Evolutionary conservation across 352 stramenopile species (phyloP).

Genomic region (Globisporangium solare): DNA sequence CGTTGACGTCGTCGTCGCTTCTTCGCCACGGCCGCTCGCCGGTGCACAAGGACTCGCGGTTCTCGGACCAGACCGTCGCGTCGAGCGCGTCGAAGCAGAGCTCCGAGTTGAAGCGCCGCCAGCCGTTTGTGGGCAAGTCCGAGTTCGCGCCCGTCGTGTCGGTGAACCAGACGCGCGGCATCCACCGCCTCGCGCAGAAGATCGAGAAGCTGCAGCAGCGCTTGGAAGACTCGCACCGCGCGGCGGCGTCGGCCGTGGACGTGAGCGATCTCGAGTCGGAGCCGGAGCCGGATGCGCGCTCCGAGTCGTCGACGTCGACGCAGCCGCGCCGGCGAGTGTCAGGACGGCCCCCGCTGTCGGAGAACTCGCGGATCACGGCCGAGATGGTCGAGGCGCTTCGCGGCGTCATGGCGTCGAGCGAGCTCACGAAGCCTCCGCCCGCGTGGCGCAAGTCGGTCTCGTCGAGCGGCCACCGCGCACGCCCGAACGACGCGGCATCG

Average conservation of each 20-base stretch:
- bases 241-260: constrained; percentile 16
- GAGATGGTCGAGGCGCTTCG: constrained; percentile 52
- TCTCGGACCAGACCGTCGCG: constrained; percentile 13
- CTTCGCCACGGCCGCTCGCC: constrained; percentile 1
- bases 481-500: constrained; percentile 3
- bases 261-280: constrained; percentile 20
- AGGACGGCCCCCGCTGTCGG: constrained; percentile 1
- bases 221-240: constrained; percentile 28
- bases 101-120: constrained; percentile 7
- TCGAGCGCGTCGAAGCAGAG: constrained; percentile 17
- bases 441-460: constrained; percentile 18
- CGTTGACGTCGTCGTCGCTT: background rate
- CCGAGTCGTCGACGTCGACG: background rate
- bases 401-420: constrained; percentile 73
- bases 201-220: constrained; percentile 45
- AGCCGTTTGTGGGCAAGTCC: background rate
- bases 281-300: constrained; percentile 23
- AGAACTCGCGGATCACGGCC: constrained; percentile 20
- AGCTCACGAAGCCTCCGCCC: constrained; percentile 45
- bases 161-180: constrained; percentile 34
- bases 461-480: constrained; percentile 2
- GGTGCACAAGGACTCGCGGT: constrained; percentile 14
- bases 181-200: constrained; percentile 39
- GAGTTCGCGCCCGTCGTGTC: constrained; percentile 18
- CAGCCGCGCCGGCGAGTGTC: background rate